Evolutionary conservation across 306 rosid genomes (phyloP).

Genomic region (Gleditsia sinensis): DNA sequence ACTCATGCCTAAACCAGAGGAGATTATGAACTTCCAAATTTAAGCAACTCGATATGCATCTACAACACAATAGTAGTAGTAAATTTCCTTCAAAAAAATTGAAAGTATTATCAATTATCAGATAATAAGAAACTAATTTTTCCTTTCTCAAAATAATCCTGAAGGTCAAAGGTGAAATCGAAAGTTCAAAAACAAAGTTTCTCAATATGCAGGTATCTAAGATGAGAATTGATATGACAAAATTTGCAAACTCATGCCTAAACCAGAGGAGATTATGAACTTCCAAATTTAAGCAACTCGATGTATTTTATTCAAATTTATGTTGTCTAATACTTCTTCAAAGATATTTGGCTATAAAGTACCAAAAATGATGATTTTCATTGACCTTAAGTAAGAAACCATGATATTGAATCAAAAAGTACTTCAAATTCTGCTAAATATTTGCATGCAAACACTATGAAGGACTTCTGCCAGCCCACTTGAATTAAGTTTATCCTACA

Average conservation of each 20-base stretch:
- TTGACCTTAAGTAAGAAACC: no score
- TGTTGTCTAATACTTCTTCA: not conserved
- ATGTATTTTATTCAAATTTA: no score
- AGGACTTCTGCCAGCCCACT: no score
- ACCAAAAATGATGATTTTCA: no score
- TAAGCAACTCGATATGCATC: no score
- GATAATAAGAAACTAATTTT: not conserved
- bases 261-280: not conserved
- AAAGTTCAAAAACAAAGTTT: not conserved
- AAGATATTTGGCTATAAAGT: not conserved
- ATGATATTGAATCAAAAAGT: no score
- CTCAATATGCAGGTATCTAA: not conserved
- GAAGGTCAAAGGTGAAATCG: not conserved
- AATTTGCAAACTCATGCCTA: not conserved
- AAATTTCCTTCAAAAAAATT: not conserved
- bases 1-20: no score
- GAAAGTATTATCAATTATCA: not conserved
- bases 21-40: no score
- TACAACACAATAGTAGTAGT: not conserved
- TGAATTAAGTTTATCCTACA: not conserved
- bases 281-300: not conserved
- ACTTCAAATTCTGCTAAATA: no score
- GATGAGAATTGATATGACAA: not conserved
- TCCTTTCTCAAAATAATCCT: not conserved
- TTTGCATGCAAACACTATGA: no score